phyloP scores from a whole-genome alignment of 1,284 basidiomycete genomes.

The Moesziomyces aphidis region DNA sequence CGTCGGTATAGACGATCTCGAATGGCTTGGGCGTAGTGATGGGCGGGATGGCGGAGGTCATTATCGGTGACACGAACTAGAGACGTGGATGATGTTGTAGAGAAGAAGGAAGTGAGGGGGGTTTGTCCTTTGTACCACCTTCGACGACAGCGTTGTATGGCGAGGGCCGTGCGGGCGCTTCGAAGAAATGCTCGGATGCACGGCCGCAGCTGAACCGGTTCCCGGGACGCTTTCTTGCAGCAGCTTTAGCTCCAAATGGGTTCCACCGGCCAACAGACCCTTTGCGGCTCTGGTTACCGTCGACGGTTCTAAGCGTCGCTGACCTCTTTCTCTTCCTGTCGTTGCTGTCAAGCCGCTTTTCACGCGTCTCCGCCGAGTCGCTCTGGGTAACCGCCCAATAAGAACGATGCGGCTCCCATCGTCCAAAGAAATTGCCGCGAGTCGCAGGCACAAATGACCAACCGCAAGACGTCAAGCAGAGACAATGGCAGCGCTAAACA shows the following conservation, averaged over 20 bases:
- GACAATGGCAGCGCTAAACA: too few species aligned
- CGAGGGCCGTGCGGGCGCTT: neutral
- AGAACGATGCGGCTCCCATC: too few species aligned
- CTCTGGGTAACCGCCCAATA: too few species aligned
- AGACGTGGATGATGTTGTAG: neutral
- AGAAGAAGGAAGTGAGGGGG: neutral
- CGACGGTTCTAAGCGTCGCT: too few species aligned
- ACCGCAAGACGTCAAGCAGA: too few species aligned
- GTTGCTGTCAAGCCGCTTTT: too few species aligned
- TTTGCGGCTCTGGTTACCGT: too few species aligned
- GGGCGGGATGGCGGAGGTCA: conserved; percentile 29
- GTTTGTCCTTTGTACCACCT: neutral
- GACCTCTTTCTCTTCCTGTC: too few species aligned
- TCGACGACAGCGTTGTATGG: neutral
- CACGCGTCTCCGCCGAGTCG: too few species aligned
- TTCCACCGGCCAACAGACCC: neutral
- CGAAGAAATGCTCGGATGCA: neutral
- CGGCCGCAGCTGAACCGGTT: neutral
- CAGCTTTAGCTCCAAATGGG: neutral
- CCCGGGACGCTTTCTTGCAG: neutral
- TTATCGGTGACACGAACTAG: neutral
- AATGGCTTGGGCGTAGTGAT: conserved; percentile 49
- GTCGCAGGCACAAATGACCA: too few species aligned
- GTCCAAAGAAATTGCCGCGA: too few species aligned
- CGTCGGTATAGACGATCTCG: conserved; percentile 41